Conservation (phyloP, 441 rosid genomes). For the Adansonia rubrostipa region DNA sequence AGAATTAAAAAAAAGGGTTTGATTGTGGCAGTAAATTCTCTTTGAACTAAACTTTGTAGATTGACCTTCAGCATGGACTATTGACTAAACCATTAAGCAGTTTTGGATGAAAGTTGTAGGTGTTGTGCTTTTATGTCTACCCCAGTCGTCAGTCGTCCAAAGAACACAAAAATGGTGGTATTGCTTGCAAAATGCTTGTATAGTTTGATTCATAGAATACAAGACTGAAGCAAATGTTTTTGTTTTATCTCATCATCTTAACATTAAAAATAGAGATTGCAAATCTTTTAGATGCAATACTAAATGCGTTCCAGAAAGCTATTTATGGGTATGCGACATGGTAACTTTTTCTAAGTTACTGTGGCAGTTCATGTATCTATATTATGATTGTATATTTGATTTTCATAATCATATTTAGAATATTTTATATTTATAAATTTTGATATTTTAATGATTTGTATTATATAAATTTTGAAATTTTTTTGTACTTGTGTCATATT, state of each 20-base stretch:
- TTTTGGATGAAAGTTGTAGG: conserved; percentile 13
- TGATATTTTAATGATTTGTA: too few species aligned
- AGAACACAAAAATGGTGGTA: neutral
- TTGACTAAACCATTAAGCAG: neutral
- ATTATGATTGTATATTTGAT: too few species aligned
- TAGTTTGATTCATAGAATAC: neutral
- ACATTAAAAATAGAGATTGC: neutral
- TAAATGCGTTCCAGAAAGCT: neutral
- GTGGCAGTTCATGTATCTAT: too few species aligned
- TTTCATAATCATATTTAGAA: too few species aligned
- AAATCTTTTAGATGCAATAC: neutral
- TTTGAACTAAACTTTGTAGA: neutral
- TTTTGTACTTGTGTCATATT: too few species aligned
- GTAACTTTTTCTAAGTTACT: too few species aligned
- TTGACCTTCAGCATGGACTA: neutral
- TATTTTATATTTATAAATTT: too few species aligned
- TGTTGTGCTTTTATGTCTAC: neutral
- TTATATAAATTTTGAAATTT: too few species aligned
- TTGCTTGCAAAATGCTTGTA: conserved; percentile 9
- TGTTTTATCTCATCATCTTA: neutral
- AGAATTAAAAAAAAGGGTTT: neutral
- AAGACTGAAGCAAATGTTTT: neutral
- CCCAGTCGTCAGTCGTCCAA: neutral
- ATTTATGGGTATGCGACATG: too few species aligned
- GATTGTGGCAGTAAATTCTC: conserved; percentile 1